These are phyloP conservation scores for Umbellularia californica DNA, from an alignment of 164 flowering plant species.

Conservation along the genomic window DNA sequence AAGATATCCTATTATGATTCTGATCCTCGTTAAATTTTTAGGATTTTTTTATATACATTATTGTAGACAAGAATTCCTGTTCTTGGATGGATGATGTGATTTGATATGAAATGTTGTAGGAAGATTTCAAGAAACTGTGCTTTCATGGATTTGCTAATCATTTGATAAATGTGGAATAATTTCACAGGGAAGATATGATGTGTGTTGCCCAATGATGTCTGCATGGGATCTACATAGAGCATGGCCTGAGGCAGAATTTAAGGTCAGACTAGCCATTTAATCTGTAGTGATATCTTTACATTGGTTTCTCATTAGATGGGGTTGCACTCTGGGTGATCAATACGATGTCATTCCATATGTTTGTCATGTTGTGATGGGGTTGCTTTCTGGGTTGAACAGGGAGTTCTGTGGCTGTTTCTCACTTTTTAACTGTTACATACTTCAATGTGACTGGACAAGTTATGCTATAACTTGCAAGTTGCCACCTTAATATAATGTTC, in stretches of 20 bases:
- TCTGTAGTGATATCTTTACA: background rate
- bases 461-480: background rate
- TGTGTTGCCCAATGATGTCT: conserved; percentile 95
- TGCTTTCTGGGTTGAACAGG: too few species aligned
- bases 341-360: too few species aligned
- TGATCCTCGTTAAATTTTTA: too few species aligned
- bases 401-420: too few species aligned
- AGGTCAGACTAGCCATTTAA: conserved; percentile 35
- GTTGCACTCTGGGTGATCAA: too few species aligned
- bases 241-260: conserved; percentile 95
- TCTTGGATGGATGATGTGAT: background rate
- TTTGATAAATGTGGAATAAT: conserved; percentile 3
- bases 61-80: too few species aligned
- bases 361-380: too few species aligned
- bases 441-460: too few species aligned
- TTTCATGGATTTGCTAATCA: background rate
- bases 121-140: background rate
- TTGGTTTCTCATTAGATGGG: background rate
- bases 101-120: background rate
- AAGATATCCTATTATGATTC: too few species aligned
- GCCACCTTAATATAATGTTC: background rate
- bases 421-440: too few species aligned
- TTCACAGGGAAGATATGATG: conserved; percentile 93
- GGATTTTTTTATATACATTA: too few species aligned
- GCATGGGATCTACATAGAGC: conserved; percentile 99